Percentiles rank a stretch among this genome's conserved stretches.
Evolutionary conservation across 2,329 filamentous ascomycete species (phyloP).

Genomic region (Colletotrichum salicis): DNA sequence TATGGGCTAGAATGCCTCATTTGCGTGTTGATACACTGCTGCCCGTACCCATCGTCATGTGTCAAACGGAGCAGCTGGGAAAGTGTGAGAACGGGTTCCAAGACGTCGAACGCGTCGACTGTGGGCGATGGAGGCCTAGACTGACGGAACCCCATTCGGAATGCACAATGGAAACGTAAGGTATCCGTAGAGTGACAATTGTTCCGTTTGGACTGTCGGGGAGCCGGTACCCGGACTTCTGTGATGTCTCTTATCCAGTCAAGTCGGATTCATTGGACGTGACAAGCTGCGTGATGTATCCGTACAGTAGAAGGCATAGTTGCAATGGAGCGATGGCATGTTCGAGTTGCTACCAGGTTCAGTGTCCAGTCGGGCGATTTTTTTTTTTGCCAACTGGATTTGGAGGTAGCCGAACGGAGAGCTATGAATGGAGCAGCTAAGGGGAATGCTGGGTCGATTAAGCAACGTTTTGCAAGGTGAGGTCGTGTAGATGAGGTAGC

Average conservation of each 20-base stretch:
- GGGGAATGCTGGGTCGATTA: conserved; percentile 11
- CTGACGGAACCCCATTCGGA: background rate
- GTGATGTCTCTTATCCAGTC: background rate
- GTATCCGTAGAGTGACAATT: background rate
- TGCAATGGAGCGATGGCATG: background rate
- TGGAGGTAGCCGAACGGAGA: background rate
- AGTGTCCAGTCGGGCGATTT: conserved; percentile 17
- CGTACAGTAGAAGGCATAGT: background rate
- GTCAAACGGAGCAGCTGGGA: conserved; percentile 10
- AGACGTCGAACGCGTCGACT: background rate
- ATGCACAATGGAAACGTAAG: conserved; percentile 17
- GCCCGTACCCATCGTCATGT: conserved; percentile 2
- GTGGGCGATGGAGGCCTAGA: conserved; percentile 26
- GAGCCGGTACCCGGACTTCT: background rate
- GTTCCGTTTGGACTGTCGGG: conserved; percentile 14
- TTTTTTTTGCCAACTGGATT: conserved; percentile 17
- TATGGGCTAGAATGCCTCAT: conserved; percentile 21
- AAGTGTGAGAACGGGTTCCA: conserved; percentile 1
- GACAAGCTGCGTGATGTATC: background rate
- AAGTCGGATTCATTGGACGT: background rate
- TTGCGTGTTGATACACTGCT: background rate
- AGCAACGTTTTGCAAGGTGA: conserved; percentile 23
- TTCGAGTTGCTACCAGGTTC: background rate
- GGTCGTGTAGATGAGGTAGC: conserved; percentile 16
- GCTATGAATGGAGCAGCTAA: conserved; percentile 9